Evolutionary conservation across 2,329 filamentous ascomycete genomes (phyloP), one percentile per base, ranked within the genome.

Genomic region (Cladosporium sphaerospermum): DNA sequence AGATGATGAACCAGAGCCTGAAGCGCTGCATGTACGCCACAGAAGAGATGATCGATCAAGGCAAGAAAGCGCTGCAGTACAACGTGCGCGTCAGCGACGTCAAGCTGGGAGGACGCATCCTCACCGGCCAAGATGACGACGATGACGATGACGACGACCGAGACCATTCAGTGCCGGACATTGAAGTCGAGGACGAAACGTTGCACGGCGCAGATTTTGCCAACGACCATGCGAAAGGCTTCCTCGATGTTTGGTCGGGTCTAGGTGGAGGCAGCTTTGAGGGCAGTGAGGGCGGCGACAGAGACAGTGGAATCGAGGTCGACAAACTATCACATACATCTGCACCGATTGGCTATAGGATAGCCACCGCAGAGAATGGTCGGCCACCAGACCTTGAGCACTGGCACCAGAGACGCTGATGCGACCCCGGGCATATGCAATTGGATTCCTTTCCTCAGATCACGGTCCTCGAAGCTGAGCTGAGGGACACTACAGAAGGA

Each of bases 1-100:
- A 96, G 65, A 95, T 90, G 73, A 90, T 97, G 77, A 97, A 96
- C 66, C 88, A 95, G 68, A 95, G 88, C 67, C 79, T 99, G 43
- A 95, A 89, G 69, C 81, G 89, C 45, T 99, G 93, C 68, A 78
- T 96, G 33, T 84, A 84, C 59, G 92, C 89, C 81, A 95, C 91
- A 0, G 92, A 99, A 66, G 85, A 88, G 57, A 78, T 99, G 42
- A 96, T 99, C 67, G 85, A 82, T 45, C 90, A 96, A 61, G 93
- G 87, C 5, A 87, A 84, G 64, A 92, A 89, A 66, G 93, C 93
- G 0, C 78, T 99, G 2, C 85, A 86, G 45, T 96, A 96, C 66
- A 78, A 81, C 54, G 88, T 96, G 23, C 80, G 80, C 31, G 81
- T 87, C 8, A 88, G 83, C 59, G 92, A 97, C 63, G 78, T 95